Base-by-base conservation (phyloP, 2,329 filamentous ascomycete genomes). In the Claviceps humidiphila region DNA sequence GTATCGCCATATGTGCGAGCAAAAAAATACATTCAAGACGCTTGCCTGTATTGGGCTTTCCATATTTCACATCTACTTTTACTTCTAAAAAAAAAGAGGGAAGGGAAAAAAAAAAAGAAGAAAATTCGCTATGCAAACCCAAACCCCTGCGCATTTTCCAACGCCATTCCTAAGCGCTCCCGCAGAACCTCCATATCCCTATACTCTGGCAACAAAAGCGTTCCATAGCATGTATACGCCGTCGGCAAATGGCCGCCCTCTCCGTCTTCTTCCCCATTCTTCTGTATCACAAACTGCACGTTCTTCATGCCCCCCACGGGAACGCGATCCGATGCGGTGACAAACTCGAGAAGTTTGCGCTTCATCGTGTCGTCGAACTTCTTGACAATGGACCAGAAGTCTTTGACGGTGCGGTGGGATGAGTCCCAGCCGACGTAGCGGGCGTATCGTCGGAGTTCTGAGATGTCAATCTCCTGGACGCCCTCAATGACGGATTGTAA, bases 151-250 rank as follows among this genome's bases (percentile, higher is more conserved):
- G 85, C 82, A 67, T 96, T 93, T 68, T 91, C 81, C 63, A 98
- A 73, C 50, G 93, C 93, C 74, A 94, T 82, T n/a, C 74, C 76
- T 61, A 98, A 68, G 61, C 90, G 87, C 68, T 84, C 75, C 64
- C 76, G 76, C 63, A 98, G 64, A 39, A 86, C 79, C 54, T 85
- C 81, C 62, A 74, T 80, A 41, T 79, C 80, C 51, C 71, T 75
- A 66, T 97, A 98, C 68, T 90, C 84, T 1, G 93, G 93, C 55
- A 98, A 67, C 57, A 95, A 70, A 46, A 98, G 69, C 47, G 87
- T 90, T 1, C 91, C 89, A 69, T 95, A 97, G 67, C 93, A 98
- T 0, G 93, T 98, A 61, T 89, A 85, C 55, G 88, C 91, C 5
- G 86, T 95, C 3, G 93, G 93, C 59, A 98, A 62, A 56, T 79